Percentiles rank a stretch among this genome's conserved stretches.
Conservation (phyloP, 2,329 filamentous ascomycete species). For the Exophiala sp. region DNA sequence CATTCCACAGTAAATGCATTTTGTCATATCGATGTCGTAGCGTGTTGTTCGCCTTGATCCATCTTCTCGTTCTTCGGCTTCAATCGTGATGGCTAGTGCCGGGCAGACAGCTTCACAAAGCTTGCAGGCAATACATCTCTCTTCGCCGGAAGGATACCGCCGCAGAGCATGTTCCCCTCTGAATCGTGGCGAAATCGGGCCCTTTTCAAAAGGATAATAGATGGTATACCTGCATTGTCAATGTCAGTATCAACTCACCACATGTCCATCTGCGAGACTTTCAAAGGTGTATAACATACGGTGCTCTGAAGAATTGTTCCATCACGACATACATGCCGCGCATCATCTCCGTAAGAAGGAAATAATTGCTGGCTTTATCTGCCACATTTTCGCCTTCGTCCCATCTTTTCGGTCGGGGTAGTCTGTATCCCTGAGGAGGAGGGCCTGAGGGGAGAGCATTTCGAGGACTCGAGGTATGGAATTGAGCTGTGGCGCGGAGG, state of each 20-base stretch:
- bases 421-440: slow-evolving; percentile 76
- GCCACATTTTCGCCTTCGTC: slow-evolving; percentile 75
- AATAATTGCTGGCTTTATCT: slow-evolving; percentile 87
- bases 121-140: slow-evolving; percentile 99
- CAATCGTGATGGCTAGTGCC: slow-evolving; percentile 96
- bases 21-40: slow-evolving; percentile 99
- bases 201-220: slow-evolving; percentile 98
- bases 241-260: neutral
- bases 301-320: slow-evolving; percentile 97
- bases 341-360: slow-evolving; percentile 91
- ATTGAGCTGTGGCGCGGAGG: slow-evolving; percentile 52
- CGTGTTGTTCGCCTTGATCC: slow-evolving; percentile 91
- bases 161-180: slow-evolving; percentile 95
- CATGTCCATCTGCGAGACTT: neutral
- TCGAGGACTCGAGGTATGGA: slow-evolving; percentile 61
- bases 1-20: slow-evolving; percentile 99
- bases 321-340: slow-evolving; percentile 96
- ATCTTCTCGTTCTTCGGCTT: slow-evolving; percentile 96
- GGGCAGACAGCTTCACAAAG: slow-evolving; percentile 98
- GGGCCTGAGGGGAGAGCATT: slow-evolving; percentile 68
- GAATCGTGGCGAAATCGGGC: slow-evolving; percentile 95
- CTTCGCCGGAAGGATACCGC: slow-evolving; percentile 94
- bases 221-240: slow-evolving; percentile 75
- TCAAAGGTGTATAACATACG: slow-evolving; percentile 60
- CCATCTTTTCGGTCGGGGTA: slow-evolving; percentile 71